phyloP scores from a whole-genome alignment of 2,329 filamentous ascomycete genomes.

The Dichotomopilus funicola region DNA sequence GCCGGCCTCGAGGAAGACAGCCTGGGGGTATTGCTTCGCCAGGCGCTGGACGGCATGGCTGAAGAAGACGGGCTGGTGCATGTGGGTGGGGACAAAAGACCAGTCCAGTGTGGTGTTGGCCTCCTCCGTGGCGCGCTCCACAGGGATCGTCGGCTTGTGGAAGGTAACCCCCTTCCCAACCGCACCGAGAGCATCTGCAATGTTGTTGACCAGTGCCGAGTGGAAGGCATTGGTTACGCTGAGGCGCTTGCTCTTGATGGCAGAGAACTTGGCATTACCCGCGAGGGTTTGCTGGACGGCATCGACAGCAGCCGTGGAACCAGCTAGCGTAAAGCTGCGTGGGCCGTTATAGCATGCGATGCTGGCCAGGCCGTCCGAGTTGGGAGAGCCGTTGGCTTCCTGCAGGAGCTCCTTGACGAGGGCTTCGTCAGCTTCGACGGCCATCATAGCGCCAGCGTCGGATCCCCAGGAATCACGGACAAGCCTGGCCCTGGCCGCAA shows the following conservation, averaged over 20 bases:
- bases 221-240: conserved; percentile 44
- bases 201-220: conserved; percentile 33
- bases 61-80: conserved; percentile 31
- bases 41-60: conserved; percentile 27
- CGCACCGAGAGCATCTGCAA: background rate
- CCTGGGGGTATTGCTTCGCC: conserved; percentile 14
- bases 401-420: background rate
- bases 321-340: conserved; percentile 37
- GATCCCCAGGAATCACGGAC: conserved; percentile 31
- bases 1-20: conserved; percentile 28
- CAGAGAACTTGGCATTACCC: background rate
- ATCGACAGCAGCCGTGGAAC: conserved; percentile 30
- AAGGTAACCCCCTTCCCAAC: conserved; percentile 30
- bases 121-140: conserved; percentile 1
- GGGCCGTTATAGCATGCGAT: conserved; percentile 46
- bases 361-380: background rate
- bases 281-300: background rate
- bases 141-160: conserved; percentile 15
- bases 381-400: background rate
- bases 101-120: background rate
- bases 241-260: conserved; percentile 33
- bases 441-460: conserved; percentile 36
- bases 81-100: conserved; percentile 23
- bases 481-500: conserved; percentile 27
- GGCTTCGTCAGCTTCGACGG: conserved; percentile 17